Evolutionary conservation across 805 yeast species (phyloP).

Genomic region (Metschnikowia borealis): DNA sequence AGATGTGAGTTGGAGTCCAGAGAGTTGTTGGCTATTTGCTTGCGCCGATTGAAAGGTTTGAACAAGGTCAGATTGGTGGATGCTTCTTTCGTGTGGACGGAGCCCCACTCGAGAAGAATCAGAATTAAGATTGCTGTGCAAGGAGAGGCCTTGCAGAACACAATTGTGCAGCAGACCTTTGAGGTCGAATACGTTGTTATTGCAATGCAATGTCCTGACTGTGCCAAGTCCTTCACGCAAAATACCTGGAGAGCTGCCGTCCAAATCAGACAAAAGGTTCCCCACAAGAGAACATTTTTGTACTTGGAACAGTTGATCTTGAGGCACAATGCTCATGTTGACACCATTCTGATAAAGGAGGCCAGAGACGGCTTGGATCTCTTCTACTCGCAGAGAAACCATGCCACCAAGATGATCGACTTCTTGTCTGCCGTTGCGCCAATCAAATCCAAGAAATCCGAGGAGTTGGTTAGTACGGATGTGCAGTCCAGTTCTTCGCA

Average conservation of each 20-base stretch:
- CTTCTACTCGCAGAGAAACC: constrained; percentile 81
- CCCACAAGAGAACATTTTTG: constrained; percentile 93
- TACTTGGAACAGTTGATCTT: constrained; percentile 93
- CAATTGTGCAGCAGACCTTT: constrained; percentile 89
- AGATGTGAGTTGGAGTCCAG: constrained; percentile 86
- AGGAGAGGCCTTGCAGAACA: constrained; percentile 91
- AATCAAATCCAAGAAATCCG: constrained; percentile 73
- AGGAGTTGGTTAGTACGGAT: constrained; percentile 87
- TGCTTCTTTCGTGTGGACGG: constrained; percentile 97
- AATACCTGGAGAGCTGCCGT: constrained; percentile 98
- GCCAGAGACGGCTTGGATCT: constrained; percentile 93
- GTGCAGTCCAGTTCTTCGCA: constrained; percentile 84
- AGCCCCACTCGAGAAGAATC: constrained; percentile 95
- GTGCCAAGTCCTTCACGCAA: constrained; percentile 95
- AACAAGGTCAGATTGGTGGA: constrained; percentile 82
- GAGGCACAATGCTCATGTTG: constrained; percentile 88
- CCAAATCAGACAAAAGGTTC: constrained; percentile 95
- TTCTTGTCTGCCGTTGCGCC: constrained; percentile 85
- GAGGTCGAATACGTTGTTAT: constrained; percentile 91
- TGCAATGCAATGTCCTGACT: constrained; percentile 97
- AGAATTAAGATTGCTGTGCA: constrained; percentile 89
- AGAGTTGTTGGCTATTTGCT: constrained; percentile 85
- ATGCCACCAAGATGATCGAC: constrained; percentile 92
- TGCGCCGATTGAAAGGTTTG: constrained; percentile 83
- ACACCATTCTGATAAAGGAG: constrained; percentile 90